Conservation (phyloP, 257 asterid species). For the Euphrasia confusa region DNA sequence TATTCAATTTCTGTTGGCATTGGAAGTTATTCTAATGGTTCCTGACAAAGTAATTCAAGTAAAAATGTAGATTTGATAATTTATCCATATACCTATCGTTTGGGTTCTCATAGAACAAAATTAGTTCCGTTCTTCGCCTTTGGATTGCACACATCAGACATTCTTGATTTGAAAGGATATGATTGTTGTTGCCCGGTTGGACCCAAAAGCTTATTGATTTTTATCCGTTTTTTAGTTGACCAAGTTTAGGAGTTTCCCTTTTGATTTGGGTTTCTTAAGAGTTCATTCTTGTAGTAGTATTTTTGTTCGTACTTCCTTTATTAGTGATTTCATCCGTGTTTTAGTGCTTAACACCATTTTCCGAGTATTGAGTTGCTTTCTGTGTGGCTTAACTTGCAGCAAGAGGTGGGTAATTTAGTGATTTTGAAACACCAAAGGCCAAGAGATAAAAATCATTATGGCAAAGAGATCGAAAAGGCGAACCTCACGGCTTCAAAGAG, state of each 20-base stretch:
- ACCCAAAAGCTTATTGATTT: background rate
- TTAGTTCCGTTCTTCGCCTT: too few species aligned
- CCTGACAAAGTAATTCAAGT: too few species aligned
- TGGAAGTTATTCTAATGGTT: background rate
- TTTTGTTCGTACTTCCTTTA: too few species aligned
- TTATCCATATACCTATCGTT: too few species aligned
- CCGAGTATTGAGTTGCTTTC: slow-evolving; percentile 6
- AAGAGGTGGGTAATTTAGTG: slow-evolving; percentile 14
- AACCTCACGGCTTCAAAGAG: slow-evolving; percentile 49
- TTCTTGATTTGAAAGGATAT: background rate
- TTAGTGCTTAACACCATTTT: too few species aligned
- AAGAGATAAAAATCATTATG: slow-evolving; percentile 32
- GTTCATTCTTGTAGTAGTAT: background rate
- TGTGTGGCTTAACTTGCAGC: slow-evolving; percentile 27
- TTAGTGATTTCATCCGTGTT: too few species aligned
- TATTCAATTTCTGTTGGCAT: background rate
- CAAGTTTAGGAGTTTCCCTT: background rate
- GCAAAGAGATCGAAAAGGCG: slow-evolving; percentile 70
- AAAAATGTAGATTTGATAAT: too few species aligned
- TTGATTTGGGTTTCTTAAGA: background rate
- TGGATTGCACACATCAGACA: background rate
- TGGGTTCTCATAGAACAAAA: too few species aligned
- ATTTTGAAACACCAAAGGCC: slow-evolving; percentile 22
- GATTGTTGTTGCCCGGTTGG: background rate
- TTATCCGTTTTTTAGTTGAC: background rate